Percentiles rank a stretch among this genome's conserved stretches.
Conservation (phyloP, 2,329 filamentous ascomycete species). For the Aciculosporium take region DNA sequence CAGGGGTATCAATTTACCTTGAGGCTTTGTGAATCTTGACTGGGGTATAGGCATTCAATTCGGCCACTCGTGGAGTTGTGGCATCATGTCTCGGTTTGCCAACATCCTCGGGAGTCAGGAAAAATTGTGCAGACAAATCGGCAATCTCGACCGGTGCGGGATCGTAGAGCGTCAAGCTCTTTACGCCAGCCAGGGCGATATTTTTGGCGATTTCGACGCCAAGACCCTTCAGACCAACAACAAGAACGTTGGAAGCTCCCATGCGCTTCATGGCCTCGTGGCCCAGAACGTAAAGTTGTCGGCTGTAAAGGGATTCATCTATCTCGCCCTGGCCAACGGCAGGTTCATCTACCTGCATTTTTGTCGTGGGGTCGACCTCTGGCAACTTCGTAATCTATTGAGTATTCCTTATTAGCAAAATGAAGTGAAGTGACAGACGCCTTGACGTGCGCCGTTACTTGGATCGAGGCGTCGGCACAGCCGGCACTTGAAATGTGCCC, state of each 20-base stretch:
- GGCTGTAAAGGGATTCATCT: conserved; percentile 60
- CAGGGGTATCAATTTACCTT: conserved; percentile 24
- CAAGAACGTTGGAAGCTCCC: conserved; percentile 85
- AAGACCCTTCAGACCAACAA: conserved; percentile 82
- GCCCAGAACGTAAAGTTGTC: conserved; percentile 57
- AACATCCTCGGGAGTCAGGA: conserved; percentile 75
- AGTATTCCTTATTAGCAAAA: conserved; percentile 6
- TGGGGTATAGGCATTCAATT: conserved; percentile 93
- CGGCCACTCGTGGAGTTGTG: conserved; percentile 77
- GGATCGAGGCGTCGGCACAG: background rate
- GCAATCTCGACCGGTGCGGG: conserved; percentile 69
- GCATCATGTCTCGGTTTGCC: conserved; percentile 81
- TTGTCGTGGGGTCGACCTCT: conserved; percentile 47
- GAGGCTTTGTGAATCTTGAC: conserved; percentile 58
- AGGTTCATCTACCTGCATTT: conserved; percentile 52
- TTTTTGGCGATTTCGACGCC: conserved; percentile 99
- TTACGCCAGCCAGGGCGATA: conserved; percentile 92
- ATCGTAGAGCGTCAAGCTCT: conserved; percentile 88
- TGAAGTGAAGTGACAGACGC: background rate
- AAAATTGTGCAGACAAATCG: conserved; percentile 95
- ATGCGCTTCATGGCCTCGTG: conserved; percentile 96
- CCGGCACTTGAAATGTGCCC: background rate
- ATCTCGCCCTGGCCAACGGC: conserved; percentile 43
- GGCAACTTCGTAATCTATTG: conserved; percentile 36
- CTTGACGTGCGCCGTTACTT: background rate